Evolutionary conservation across 441 rosid genomes (phyloP), one percentile per base, ranked within the genome.

Genomic region (Breynia disticha): DNA sequence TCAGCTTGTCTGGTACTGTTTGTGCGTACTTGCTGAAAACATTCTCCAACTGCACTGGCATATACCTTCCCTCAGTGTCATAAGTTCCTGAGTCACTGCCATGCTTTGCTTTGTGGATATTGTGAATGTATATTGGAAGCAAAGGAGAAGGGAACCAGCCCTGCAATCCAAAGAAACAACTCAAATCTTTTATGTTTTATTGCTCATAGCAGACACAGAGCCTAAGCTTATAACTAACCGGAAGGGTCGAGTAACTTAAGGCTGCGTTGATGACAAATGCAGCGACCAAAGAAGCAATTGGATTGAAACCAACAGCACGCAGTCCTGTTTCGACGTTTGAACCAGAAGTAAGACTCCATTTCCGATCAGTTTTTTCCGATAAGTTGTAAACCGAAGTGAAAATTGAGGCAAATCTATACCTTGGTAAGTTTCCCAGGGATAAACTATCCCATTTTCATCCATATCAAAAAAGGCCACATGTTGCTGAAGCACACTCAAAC

Each of bases 121-220:
- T 90, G 56, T 57, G 59, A 16, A 87, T 63, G 69, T 87, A 78
- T 20, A 87, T 71, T 2, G 97, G 97, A 4, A 86, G 67, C 62
- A 88, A 67, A 2, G 79, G 95, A 17, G 84, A 80, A 11, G 94
- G 98, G 9, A 90, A 20, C 95, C 96, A 87, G 11, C 91, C 89
- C 90, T 82, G 56, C 37, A 60, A 20, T 5, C 13, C 51, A 60
- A 50, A 57, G 12, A 9, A 14, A 22, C 12, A 32, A n/a, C 18
- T 21, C 32, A 15, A 51, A 5, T 28, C 35, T 28, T 28, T 28
- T 17, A 45, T 16, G 50, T 10, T 19, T 19, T n/a, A 3, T 19
- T 2, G 11, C 18, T 47, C 20, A 47, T 16, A 47, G 2, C 3
- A 15, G 5, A 35, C 19, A 46, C 43, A 35, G 13, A 43, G 6